A percentile compares a stretch with the other conserved stretches of the same genome.
Conservation (phyloP, 202 grass and related monocot genomes). For the Schoenoplectus triqueter region DNA sequence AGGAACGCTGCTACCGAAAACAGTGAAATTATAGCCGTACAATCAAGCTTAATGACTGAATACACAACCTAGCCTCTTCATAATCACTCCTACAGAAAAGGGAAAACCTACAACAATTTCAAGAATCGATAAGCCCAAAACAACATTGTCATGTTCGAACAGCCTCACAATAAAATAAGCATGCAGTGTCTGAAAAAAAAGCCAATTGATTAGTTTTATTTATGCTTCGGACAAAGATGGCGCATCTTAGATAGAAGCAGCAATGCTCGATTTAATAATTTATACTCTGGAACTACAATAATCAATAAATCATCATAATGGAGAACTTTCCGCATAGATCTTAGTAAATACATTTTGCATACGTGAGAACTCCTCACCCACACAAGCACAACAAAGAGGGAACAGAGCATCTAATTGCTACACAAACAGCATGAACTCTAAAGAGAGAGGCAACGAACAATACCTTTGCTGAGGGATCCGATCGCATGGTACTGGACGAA, state of each 20-base stretch:
- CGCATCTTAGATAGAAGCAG: neutral
- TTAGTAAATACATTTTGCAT: neutral
- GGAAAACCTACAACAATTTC: neutral
- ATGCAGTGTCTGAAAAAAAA: neutral
- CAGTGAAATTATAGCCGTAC: neutral
- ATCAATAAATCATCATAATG: neutral
- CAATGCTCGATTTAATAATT: neutral
- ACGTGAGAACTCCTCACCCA: neutral
- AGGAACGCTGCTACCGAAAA: neutral
- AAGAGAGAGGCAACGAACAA: neutral
- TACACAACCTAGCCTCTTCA: neutral
- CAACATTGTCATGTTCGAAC: neutral
- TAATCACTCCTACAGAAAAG: conserved; percentile 17
- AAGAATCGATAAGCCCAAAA: neutral
- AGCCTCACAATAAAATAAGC: neutral
- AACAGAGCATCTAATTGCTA: neutral
- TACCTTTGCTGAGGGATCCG: conserved; percentile 77
- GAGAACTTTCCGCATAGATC: conserved; percentile 5
- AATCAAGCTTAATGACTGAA: conserved; percentile 11
- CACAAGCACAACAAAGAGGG: conserved; percentile 7
- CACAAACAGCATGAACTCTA: neutral
- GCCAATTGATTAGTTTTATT: neutral
- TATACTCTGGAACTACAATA: conserved; percentile 14
- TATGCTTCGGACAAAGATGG: neutral
- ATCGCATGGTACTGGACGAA: conserved; percentile 62